phyloP scores from a whole-genome alignment of 1,284 basidiomycete genomes.

The Coniferiporia weirii region DNA sequence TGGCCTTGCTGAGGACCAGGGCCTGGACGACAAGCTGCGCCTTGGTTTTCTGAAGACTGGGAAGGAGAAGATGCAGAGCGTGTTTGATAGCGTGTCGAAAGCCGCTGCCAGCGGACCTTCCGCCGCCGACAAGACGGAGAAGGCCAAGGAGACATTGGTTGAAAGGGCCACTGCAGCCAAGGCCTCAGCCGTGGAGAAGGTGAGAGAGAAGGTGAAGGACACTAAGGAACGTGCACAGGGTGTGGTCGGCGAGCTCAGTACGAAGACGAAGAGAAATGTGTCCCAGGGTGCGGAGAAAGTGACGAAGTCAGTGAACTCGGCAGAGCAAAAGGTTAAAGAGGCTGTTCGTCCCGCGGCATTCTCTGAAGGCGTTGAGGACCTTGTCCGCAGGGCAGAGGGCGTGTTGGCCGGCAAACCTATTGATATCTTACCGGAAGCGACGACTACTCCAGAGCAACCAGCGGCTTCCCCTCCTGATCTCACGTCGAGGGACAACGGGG shows the following conservation, averaged over 20 bases:
- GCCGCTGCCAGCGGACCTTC: slow-evolving; percentile 23
- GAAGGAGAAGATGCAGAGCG: slow-evolving; percentile 45
- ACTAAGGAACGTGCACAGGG: slow-evolving; percentile 46
- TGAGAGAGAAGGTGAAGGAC: slow-evolving; percentile 34
- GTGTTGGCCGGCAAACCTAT: slow-evolving; percentile 47
- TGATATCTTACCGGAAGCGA: slow-evolving; percentile 29
- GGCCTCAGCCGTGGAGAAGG: slow-evolving; percentile 31
- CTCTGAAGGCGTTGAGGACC: slow-evolving; percentile 58
- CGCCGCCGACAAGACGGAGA: slow-evolving; percentile 13
- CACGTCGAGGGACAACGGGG: slow-evolving; percentile 23
- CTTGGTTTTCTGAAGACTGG: slow-evolving; percentile 54
- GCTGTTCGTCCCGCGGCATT: slow-evolving; percentile 31
- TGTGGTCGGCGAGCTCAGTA: slow-evolving; percentile 44
- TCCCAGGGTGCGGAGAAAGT: slow-evolving; percentile 32
- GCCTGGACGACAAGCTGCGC: slow-evolving; percentile 70
- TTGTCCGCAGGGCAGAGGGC: slow-evolving; percentile 65
- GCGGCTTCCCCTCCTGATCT: slow-evolving; percentile 28
- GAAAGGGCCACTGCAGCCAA: slow-evolving; percentile 16
- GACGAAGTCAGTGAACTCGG: slow-evolving; percentile 27
- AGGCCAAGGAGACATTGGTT: slow-evolving; percentile 4
- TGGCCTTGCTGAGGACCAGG: slow-evolving; percentile 73
- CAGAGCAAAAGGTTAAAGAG: slow-evolving; percentile 36
- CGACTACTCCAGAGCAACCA: slow-evolving; percentile 31
- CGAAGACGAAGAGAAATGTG: slow-evolving; percentile 39
- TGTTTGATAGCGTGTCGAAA: slow-evolving; percentile 45